These are phyloP conservation scores for Gaultheria prostrata DNA, from an alignment of 148 eudicot species.

Conservation along the genomic window DNA sequence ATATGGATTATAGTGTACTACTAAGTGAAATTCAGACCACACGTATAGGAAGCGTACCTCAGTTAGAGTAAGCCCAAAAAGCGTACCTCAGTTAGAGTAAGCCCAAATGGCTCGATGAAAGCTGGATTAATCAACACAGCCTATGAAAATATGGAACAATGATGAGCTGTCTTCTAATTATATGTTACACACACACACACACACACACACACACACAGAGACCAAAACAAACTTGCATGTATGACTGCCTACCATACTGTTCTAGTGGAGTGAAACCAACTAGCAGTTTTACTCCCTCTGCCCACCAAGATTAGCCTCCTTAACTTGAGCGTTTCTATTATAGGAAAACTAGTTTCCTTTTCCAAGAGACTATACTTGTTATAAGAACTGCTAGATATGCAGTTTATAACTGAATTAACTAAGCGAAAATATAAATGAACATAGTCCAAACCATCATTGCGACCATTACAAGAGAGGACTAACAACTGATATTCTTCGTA, in stretches of 20 bases:
- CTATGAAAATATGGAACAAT: conserved; percentile 37
- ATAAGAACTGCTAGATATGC: background rate
- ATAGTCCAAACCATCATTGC: background rate
- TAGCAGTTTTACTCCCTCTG: background rate
- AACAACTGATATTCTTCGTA: background rate
- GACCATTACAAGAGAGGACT: background rate
- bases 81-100: no score
- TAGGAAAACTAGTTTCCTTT: no score
- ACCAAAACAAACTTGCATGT: background rate
- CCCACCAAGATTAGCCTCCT: no score
- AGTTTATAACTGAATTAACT: background rate
- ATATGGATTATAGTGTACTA: conserved; percentile 4
- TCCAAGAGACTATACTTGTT: no score
- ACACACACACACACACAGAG: background rate
- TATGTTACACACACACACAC: background rate
- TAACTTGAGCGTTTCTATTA: no score
- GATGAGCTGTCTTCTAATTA: conserved; percentile 12
- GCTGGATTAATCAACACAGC: conserved; percentile 99
- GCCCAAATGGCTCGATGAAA: conserved; percentile 97
- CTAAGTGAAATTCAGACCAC: background rate
- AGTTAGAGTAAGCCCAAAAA: no score
- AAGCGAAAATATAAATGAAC: background rate
- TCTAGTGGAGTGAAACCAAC: background rate
- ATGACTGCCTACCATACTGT: background rate
- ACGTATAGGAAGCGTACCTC: conserved; percentile 55